These are phyloP conservation scores for Neofusicoccum parvum DNA, from an alignment of 2,329 filamentous ascomycete genomes.

Conservation along the genomic window DNA sequence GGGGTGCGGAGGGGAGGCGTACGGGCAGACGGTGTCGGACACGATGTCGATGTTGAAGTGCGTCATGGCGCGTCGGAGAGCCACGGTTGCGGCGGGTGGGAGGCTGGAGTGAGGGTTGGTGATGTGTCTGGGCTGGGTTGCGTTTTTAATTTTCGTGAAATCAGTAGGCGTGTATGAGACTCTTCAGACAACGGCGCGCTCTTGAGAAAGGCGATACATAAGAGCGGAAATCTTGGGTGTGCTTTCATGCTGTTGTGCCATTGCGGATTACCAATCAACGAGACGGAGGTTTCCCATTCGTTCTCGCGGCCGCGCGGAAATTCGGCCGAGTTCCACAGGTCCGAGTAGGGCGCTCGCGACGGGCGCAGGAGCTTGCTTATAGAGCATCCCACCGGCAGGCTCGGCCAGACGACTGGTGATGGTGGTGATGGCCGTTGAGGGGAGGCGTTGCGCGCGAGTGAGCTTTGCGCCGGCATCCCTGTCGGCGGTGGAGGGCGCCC, in stretches of 20 bases:
- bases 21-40: conserved; percentile 80
- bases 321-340: background rate
- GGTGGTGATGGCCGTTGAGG: background rate
- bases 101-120: background rate
- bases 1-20: conserved; percentile 32
- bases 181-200: no score
- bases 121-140: background rate
- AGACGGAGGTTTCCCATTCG: background rate
- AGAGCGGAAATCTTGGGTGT: background rate
- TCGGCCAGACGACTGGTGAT: background rate
- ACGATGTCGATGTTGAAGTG: conserved; percentile 76
- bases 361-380: background rate
- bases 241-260: conserved; percentile 1
- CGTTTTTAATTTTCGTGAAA: background rate
- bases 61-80: conserved; percentile 36
- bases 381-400: background rate
- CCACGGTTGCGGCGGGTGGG: background rate
- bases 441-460: background rate
- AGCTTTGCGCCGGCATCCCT: background rate
- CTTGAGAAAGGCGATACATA: background rate
- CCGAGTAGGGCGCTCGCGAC: no score
- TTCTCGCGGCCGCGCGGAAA: background rate
- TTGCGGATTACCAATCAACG: conserved; percentile 17
- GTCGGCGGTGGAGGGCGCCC: background rate
- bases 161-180: background rate